phyloP scores from a whole-genome alignment of 75 land plant species.

The Pseudotsuga menziesii region DNA sequence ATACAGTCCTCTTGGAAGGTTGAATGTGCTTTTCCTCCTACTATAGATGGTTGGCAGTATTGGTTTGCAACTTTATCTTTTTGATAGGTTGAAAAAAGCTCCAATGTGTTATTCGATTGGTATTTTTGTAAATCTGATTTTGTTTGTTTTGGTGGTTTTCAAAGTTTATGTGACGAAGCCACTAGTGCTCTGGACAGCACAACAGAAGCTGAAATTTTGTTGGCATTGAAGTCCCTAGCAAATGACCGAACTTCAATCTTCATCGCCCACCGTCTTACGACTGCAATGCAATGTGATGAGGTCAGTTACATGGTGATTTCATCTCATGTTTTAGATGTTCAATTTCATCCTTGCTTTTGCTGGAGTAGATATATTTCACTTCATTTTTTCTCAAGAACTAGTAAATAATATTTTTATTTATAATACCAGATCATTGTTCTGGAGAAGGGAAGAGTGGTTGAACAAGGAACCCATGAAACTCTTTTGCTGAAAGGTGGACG shows the following conservation, averaged over 20 bases:
- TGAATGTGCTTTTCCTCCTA: conserved; percentile 1
- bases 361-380: neutral
- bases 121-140: neutral
- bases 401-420: neutral
- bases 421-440: conserved; percentile 74
- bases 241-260: conserved; percentile 79
- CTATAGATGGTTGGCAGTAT: neutral
- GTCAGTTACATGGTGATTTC: conserved; percentile 21
- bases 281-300: conserved; percentile 99
- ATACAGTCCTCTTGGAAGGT: neutral
- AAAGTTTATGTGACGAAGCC: conserved; percentile 96
- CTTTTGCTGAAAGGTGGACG: conserved; percentile 73
- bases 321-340: neutral
- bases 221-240: conserved; percentile 71
- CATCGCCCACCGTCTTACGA: conserved; percentile 94
- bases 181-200: conserved; percentile 98
- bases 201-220: conserved; percentile 87
- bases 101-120: conserved; percentile 1
- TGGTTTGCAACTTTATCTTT: neutral
- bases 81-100: neutral
- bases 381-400: neutral
- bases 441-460: conserved; percentile 86
- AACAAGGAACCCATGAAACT: conserved; percentile 86
- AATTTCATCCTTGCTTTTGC: neutral
- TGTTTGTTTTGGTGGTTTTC: neutral